Percentiles rank a stretch among this genome's conserved stretches.
Conservation (phyloP, 2,329 filamentous ascomycete species). For the Pleurostoma richardsiae region DNA sequence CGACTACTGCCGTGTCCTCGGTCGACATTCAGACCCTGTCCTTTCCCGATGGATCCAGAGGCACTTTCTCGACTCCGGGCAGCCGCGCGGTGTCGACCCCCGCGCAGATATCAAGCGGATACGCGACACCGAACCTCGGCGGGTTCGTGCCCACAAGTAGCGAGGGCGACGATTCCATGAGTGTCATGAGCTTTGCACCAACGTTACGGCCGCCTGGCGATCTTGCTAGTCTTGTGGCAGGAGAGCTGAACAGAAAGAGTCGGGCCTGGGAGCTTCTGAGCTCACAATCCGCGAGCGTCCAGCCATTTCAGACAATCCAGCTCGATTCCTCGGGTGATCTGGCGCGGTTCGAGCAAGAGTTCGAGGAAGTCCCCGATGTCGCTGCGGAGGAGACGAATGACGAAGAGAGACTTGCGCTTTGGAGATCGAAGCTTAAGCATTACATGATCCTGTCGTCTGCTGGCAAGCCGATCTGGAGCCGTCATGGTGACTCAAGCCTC, state of each 20-base stretch:
- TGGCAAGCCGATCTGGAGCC: constrained; percentile 94
- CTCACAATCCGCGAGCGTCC: constrained; percentile 53
- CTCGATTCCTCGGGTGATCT: constrained; percentile 43
- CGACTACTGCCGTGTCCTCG: constrained; percentile 81
- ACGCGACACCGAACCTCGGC: constrained; percentile 27
- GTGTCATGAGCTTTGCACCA: constrained; percentile 61
- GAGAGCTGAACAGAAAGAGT: constrained; percentile 61
- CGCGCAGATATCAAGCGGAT: constrained; percentile 25
- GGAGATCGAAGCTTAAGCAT: constrained; percentile 93
- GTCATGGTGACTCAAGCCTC: constrained; percentile 83
- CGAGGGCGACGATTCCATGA: constrained; percentile 59
- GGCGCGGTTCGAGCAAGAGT: constrained; percentile 68
- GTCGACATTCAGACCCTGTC: constrained; percentile 75
- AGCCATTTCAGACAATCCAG: constrained; percentile 54
- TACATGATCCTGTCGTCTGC: constrained; percentile 95
- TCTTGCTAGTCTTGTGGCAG: constrained; percentile 74
- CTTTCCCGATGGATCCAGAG: constrained; percentile 63
- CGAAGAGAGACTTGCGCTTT: constrained; percentile 61
- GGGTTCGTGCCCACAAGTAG: constrained; percentile 20
- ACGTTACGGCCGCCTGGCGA: constrained; percentile 62
- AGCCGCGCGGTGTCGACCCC: constrained; percentile 29
- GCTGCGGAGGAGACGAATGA: constrained; percentile 35
- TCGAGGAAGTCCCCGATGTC: constrained; percentile 65
- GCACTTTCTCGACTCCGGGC: constrained; percentile 49
- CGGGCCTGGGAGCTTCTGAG: constrained; percentile 65